Base-by-base conservation (phyloP, 257 asterid genomes). In the Asclepias syriaca region DNA sequence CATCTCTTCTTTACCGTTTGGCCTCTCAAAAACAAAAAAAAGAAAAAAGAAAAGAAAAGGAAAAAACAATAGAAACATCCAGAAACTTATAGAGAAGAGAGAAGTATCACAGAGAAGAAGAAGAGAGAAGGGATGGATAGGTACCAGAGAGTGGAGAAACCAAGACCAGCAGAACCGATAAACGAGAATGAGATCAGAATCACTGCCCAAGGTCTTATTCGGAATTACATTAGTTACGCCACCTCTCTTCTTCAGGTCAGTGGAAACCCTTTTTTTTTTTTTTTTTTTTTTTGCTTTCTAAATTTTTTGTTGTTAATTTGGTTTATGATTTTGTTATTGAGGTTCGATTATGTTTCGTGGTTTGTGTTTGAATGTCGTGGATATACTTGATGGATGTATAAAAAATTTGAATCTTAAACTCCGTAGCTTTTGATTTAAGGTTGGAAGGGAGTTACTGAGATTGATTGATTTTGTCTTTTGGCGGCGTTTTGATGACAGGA, bases 101-200 rank as follows among this genome's bases (percentile, higher is more conserved):
- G 27, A 24, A 24, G 40, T 70, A 76, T 75, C 45, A 60, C 64
- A 22, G 4, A 34, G 39, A 34, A 29, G 34, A 8, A 43, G 10
- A 9, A 43, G 48, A 29, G 10, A 43, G 11, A 43, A 7, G 71
- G 68, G 65, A 87, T 87, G 92, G 88, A 87, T 67, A 77, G 89
- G 74, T 87, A 85, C 73, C 89, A 83, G 82, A 78, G 84, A 75
- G 89, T 83, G 77, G 87, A 74, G 81, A 85, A 85, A 80, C 85
- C 87, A 29, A 80, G 77, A 71, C 74, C 85, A 13, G 87, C 85
- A 73, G 82, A 78, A 74, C 81, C 88, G 40, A 81, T 81, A 13
- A 80, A 78, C 37, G 92, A 85, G 67, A 85, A 87, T 77, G 92
- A 87, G 80, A 85, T 87, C 85, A 79, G 89, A 81, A 77, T 87